Conservation (phyloP, 805 yeast genomes). For the Ogataea angusta region DNA sequence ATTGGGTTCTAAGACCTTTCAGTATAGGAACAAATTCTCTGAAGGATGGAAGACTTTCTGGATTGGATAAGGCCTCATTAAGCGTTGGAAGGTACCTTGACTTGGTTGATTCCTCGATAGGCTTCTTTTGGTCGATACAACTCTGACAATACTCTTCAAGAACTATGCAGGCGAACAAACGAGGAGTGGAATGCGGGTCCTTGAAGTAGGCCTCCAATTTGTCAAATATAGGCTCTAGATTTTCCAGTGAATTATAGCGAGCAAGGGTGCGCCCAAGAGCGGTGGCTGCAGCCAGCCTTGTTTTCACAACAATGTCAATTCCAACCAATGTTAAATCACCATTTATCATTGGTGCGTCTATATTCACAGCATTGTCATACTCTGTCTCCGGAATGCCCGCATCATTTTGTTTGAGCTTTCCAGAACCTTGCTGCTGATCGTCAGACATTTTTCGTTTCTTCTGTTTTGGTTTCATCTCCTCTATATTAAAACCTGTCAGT, state of each 20-base stretch:
- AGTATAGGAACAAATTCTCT: slow-evolving; percentile 86
- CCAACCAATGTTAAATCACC: slow-evolving; percentile 92
- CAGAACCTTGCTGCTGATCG: slow-evolving; percentile 4
- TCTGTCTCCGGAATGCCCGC: slow-evolving; percentile 48
- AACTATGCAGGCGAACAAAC: slow-evolving; percentile 64
- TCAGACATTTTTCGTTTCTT: slow-evolving; percentile 43
- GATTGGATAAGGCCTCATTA: slow-evolving; percentile 38
- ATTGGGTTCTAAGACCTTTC: slow-evolving; percentile 81
- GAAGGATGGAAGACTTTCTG: slow-evolving; percentile 51
- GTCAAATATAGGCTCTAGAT: slow-evolving; percentile 38
- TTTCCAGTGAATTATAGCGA: slow-evolving; percentile 37
- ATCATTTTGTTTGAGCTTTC: slow-evolving; percentile 22
- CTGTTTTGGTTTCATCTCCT: slow-evolving; percentile 38
- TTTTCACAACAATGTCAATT: slow-evolving; percentile 63
- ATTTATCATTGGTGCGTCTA: slow-evolving; percentile 86
- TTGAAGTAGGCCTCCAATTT: slow-evolving; percentile 41
- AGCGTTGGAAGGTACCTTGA: slow-evolving; percentile 22
- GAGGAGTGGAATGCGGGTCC: slow-evolving; percentile 76
- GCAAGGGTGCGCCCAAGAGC: slow-evolving; percentile 72
- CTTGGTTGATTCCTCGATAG: slow-evolving; percentile 9
- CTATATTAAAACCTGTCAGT: slow-evolving; percentile 26
- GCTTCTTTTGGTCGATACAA: slow-evolving; percentile 20
- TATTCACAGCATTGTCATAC: slow-evolving; percentile 64
- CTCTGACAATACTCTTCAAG: slow-evolving; percentile 62
- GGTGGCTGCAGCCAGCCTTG: slow-evolving; percentile 70